These are phyloP conservation scores for Penicillium sclerotigenum DNA, from an alignment of 2,329 filamentous ascomycete species.

Conservation along the genomic window DNA sequence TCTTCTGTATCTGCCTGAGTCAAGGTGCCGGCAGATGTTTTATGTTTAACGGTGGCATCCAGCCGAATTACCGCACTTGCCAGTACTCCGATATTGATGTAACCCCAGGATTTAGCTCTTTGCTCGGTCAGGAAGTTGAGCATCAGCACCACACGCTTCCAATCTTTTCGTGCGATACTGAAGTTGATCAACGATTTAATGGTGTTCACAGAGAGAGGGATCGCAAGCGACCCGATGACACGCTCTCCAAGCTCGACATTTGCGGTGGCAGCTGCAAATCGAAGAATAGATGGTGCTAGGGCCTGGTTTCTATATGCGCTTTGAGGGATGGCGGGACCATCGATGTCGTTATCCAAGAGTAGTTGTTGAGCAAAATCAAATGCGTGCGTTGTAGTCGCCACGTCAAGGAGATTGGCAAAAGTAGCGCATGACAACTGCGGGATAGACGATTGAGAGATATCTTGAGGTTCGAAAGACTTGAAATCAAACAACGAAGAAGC, in stretches of 20 bases:
- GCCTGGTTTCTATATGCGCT: slow-evolving; percentile 46
- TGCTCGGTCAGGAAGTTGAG: slow-evolving; percentile 35
- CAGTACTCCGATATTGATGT: slow-evolving; percentile 36
- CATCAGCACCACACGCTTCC: slow-evolving; percentile 33
- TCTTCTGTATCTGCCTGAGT: slow-evolving; percentile 5
- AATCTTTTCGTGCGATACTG: slow-evolving; percentile 33
- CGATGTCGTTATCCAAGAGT: slow-evolving; percentile 51
- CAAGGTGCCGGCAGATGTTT: slow-evolving; percentile 2
- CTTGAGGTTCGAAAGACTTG: slow-evolving; percentile 13
- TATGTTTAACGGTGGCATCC: slow-evolving; percentile 25
- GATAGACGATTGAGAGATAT: slow-evolving; percentile 30
- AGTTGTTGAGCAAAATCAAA: slow-evolving; percentile 54
- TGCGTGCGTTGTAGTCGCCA: slow-evolving; percentile 46
- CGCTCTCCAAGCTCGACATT: slow-evolving; percentile 37
- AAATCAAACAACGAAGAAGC: slow-evolving; percentile 18
- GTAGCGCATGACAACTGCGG: slow-evolving; percentile 46
- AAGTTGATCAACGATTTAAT: slow-evolving; percentile 37
- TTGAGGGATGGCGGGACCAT: slow-evolving; percentile 52
- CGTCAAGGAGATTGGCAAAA: slow-evolving; percentile 51
- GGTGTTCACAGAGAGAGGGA: slow-evolving; percentile 36
- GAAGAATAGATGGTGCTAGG: slow-evolving; percentile 53
- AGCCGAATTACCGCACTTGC: slow-evolving; percentile 42
- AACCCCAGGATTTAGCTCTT: slow-evolving; percentile 37
- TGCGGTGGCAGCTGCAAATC: slow-evolving; percentile 52
- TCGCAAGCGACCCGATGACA: slow-evolving; percentile 29